Evolutionary conservation across 2,329 filamentous ascomycete genomes (phyloP).

Genomic region (Pestalotiopsis sp.): DNA sequence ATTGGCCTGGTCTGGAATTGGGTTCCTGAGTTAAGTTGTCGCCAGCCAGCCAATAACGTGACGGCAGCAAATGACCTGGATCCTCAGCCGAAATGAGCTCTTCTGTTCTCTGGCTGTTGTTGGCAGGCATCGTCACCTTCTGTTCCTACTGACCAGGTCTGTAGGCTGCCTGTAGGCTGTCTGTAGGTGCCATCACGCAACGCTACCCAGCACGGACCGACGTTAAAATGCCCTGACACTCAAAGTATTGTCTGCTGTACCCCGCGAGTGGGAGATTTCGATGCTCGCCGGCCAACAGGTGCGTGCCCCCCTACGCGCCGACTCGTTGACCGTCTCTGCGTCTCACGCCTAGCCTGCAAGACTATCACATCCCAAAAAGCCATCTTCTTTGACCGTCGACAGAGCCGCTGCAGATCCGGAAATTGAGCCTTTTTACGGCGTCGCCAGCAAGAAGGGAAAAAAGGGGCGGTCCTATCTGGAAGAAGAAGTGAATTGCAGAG

Average conservation of each 20-base stretch:
- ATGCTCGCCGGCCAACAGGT: background rate
- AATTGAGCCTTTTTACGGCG: background rate
- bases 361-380: background rate
- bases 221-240: background rate
- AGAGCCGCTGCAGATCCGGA: background rate
- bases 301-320: background rate
- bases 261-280: background rate
- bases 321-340: background rate
- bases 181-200: background rate
- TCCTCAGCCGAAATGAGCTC: constrained; percentile 10
- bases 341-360: background rate
- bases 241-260: background rate
- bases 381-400: background rate
- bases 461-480: background rate
- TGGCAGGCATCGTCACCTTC: background rate
- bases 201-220: background rate
- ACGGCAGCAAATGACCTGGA: background rate
- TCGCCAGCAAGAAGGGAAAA: background rate
- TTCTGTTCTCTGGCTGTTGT: background rate
- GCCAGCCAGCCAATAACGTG: constrained; percentile 4
- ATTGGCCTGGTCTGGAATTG: constrained; percentile 8
- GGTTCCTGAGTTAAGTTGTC: constrained; percentile 5
- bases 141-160: background rate
- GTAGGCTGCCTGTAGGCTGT: background rate
- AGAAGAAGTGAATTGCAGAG: background rate